Evolutionary conservation across 2,329 filamentous ascomycete genomes (phyloP).

Genomic region (Fonsecaea erecta): DNA sequence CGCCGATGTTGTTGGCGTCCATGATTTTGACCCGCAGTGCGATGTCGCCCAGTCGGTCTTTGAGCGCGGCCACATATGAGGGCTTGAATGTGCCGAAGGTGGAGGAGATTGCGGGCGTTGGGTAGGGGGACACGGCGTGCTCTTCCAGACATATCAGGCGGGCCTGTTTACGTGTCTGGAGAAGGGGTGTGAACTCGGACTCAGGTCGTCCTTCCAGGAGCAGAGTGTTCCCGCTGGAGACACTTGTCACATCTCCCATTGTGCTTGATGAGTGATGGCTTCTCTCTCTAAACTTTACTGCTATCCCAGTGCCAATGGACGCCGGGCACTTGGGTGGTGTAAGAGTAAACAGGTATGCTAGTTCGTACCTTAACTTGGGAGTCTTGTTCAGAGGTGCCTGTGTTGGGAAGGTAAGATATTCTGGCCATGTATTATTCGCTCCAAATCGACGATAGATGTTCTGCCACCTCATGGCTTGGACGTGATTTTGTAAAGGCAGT

Average conservation of each 20-base stretch:
- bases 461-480: background rate
- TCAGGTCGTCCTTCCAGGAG: background rate
- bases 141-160: conserved; percentile 31
- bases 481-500: background rate
- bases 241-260: background rate
- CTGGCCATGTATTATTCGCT: background rate
- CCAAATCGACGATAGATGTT: background rate
- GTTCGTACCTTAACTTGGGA: background rate
- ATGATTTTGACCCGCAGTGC: conserved; percentile 24
- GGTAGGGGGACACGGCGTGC: conserved; percentile 26
- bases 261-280: fast-evolving
- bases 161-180: conserved; percentile 1
- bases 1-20: conserved; percentile 28
- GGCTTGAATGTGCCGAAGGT: conserved; percentile 23
- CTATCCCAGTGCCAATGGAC: background rate
- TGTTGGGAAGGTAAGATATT: background rate
- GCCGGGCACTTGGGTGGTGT: background rate
- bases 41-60: conserved; percentile 24
- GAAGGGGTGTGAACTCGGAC: background rate
- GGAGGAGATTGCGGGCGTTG: conserved; percentile 10
- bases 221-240: background rate
- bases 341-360: background rate
- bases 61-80: conserved; percentile 17
- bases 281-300: background rate
- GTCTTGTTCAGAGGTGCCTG: background rate